Conservation (phyloP, 164 flowering plant species). For the Brasenia schreberi region DNA sequence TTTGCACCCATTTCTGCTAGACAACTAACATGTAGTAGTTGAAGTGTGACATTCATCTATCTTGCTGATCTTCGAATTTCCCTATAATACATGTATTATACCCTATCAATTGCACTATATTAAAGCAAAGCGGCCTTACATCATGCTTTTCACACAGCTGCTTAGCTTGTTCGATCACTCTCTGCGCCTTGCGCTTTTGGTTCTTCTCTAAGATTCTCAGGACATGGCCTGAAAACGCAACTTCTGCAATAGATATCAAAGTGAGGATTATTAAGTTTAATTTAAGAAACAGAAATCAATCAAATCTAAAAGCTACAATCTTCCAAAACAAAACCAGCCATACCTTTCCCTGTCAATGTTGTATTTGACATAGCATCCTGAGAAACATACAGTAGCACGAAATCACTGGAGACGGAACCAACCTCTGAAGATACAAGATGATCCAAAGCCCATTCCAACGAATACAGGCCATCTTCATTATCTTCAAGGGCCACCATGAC, state of each 20-base stretch:
- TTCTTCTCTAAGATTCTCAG: conserved; percentile 2
- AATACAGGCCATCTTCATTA: conserved; percentile 5
- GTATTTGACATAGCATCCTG: background rate
- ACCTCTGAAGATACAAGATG: background rate
- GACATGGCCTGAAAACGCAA: background rate
- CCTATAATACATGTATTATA: no score
- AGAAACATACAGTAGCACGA: conserved; percentile 4
- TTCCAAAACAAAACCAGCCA: background rate
- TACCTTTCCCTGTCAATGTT: conserved; percentile 1
- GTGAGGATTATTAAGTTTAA: no score
- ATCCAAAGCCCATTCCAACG: conserved; percentile 11
- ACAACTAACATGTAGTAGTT: no score
- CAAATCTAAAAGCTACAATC: no score
- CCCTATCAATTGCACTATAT: no score
- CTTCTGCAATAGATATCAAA: background rate
- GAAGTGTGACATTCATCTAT: no score
- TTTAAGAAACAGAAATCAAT: no score
- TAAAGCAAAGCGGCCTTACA: background rate
- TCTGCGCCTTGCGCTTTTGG: background rate
- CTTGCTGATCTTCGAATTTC: no score
- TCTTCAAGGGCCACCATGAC: conserved; percentile 9
- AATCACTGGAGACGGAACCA: conserved; percentile 2
- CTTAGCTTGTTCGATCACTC: conserved; percentile 2
- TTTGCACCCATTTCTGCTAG: no score
- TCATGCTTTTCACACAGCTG: conserved; percentile 7